A percentile compares a stretch with the other conserved stretches of the same genome.
Evolutionary conservation across 495 filamentous ascomycete genomes (phyloP).

Genomic region (Xylaria flabelliformis): DNA sequence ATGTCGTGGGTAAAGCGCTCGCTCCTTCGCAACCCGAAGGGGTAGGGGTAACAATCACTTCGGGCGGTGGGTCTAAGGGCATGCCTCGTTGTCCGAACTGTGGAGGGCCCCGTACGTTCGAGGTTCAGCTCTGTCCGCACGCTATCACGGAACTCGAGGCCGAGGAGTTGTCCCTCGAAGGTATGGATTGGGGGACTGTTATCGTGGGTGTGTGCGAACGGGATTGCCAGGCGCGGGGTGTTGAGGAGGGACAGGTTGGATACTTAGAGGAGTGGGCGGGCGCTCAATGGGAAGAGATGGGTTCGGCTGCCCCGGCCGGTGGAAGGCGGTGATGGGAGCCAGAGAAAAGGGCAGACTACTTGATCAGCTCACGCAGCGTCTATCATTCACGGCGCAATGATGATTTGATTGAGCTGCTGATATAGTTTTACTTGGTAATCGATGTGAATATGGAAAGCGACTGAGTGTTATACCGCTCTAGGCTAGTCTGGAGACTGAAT

Average conservation of each 20-base stretch:
- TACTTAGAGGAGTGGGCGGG: conserved; percentile 96
- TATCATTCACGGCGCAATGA: background rate
- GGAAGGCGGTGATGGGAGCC: conserved; percentile 23
- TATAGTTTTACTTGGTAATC: no score
- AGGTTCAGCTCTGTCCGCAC: conserved; percentile 85
- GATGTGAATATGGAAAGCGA: background rate
- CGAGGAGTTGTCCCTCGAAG: conserved; percentile 77
- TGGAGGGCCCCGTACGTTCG: conserved; percentile 75
- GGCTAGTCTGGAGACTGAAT: background rate
- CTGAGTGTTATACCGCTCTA: background rate
- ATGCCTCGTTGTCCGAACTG: conserved; percentile 83
- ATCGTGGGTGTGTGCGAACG: conserved; percentile 81
- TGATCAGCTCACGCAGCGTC: background rate
- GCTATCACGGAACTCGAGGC: conserved; percentile 88
- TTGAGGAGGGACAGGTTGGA: conserved; percentile 57
- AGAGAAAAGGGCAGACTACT: background rate
- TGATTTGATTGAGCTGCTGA: background rate
- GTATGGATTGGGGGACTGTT: conserved; percentile 99
- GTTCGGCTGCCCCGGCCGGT: conserved; percentile 25
- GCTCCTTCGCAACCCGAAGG: conserved; percentile 28
- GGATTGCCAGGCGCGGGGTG: conserved; percentile 67
- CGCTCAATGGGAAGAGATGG: conserved; percentile 93
- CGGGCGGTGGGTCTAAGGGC: conserved; percentile 40
- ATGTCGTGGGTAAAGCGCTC: conserved; percentile 73
- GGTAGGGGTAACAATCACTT: conserved; percentile 27